These are phyloP conservation scores for Penicillium manginii DNA, from an alignment of 495 filamentous ascomycete species.

Conservation along the genomic window DNA sequence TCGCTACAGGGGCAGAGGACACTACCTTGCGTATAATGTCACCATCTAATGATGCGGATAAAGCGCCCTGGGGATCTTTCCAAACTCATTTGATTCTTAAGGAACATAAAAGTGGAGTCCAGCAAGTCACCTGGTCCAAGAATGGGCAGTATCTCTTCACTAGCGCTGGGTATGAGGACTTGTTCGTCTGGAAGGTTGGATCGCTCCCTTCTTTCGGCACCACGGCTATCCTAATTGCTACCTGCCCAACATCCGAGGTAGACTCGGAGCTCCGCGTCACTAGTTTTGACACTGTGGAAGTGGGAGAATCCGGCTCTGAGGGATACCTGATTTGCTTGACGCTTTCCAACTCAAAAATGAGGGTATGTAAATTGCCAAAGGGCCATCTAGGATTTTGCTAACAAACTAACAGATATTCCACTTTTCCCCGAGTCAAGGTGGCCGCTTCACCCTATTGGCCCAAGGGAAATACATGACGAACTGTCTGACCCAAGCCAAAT, in stretches of 20 bases:
- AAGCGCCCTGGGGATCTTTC: constrained; percentile 40
- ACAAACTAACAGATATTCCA: constrained; percentile 52
- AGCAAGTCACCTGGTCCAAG: constrained; percentile 74
- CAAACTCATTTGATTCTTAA: constrained; percentile 65
- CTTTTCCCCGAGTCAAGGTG: constrained; percentile 49
- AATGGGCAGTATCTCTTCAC: constrained; percentile 74
- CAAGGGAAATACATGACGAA: constrained; percentile 71
- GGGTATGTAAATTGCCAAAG: constrained; percentile 38
- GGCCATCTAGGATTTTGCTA: background rate
- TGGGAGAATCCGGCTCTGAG: constrained; percentile 29
- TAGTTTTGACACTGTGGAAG: constrained; percentile 63
- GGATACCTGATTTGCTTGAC: constrained; percentile 63
- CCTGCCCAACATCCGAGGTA: constrained; percentile 59
- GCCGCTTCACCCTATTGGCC: constrained; percentile 57
- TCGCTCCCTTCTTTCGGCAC: constrained; percentile 56
- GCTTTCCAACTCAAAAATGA: constrained; percentile 79
- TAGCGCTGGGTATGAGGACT: constrained; percentile 83
- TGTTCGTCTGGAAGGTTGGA: constrained; percentile 78
- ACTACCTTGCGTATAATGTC: constrained; percentile 71
- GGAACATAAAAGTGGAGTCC: constrained; percentile 80
- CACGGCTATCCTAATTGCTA: constrained; percentile 65
- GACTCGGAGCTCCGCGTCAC: constrained; percentile 78
- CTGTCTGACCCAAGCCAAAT: constrained; percentile 74
- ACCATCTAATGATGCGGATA: constrained; percentile 17
- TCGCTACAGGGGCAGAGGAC: constrained; percentile 91